Percentiles rank a stretch among this genome's conserved stretches.
Evolutionary conservation across 257 asterid genomes (phyloP).

Genomic region (Scutellaria baicalensis): DNA sequence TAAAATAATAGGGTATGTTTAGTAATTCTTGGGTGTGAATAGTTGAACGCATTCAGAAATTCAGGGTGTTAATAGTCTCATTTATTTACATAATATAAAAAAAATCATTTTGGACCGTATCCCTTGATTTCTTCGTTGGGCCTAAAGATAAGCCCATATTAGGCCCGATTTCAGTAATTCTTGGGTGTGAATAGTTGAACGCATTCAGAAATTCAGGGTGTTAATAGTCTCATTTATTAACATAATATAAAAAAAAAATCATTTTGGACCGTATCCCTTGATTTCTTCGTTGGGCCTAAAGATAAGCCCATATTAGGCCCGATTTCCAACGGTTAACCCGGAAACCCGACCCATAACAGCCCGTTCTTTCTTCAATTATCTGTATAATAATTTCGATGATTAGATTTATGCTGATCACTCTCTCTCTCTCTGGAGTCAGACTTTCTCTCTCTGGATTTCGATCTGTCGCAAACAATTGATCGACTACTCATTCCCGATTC

Average conservation of each 20-base stretch:
- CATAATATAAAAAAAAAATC: no score
- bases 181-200: no score
- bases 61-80: no score
- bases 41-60: no score
- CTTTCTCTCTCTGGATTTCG: conserved; percentile 38
- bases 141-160: neutral
- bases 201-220: no score
- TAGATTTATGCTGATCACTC: conserved; percentile 13
- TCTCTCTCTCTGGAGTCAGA: neutral
- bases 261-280: neutral
- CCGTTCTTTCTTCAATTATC: conserved; percentile 3
- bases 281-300: neutral
- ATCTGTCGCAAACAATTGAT: conserved; percentile 14
- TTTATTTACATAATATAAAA: no score
- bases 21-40: no score
- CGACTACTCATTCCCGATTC: conserved; percentile 6
- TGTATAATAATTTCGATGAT: neutral
- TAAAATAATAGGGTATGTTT: no score
- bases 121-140: neutral
- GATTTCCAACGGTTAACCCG: neutral
- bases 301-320: neutral
- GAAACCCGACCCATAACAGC: neutral
- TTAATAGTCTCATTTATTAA: no score
- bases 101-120: neutral
- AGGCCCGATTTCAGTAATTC: no score